Percentiles rank a stretch among this genome's conserved stretches.
Evolutionary conservation across 768 basidiomycete species (phyloP).

Genomic region (Polyporus arcularius): DNA sequence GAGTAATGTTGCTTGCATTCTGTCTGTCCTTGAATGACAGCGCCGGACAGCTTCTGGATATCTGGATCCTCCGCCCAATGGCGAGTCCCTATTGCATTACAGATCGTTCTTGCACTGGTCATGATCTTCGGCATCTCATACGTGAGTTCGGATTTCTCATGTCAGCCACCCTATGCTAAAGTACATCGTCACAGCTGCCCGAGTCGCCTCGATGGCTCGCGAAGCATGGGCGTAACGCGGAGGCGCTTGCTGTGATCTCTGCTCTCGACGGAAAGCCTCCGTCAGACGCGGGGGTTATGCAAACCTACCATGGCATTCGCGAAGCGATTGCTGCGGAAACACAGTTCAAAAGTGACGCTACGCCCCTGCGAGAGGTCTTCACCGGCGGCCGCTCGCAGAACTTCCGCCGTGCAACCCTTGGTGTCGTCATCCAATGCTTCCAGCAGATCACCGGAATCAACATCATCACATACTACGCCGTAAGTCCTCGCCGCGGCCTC

Average conservation of each 20-base stretch:
- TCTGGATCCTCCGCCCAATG: constrained; percentile 55
- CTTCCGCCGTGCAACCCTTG: constrained; percentile 57
- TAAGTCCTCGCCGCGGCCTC: constrained; percentile 35
- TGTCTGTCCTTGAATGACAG: not conserved
- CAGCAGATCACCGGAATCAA: constrained; percentile 73
- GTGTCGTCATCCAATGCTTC: constrained; percentile 62
- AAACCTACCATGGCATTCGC: constrained; percentile 53
- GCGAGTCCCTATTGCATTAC: constrained; percentile 63
- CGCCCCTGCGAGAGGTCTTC: constrained; percentile 55
- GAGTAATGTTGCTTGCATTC: constrained; percentile 19
- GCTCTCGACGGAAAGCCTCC: constrained; percentile 56
- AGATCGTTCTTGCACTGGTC: constrained; percentile 55
- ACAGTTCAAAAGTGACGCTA: constrained; percentile 26
- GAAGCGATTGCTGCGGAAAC: constrained; percentile 52
- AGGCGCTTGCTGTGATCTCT: constrained; percentile 62
- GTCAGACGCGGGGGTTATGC: constrained; percentile 47
- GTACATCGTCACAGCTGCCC: constrained; percentile 42
- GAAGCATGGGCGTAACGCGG: constrained; percentile 53
- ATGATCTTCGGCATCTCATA: constrained; percentile 52
- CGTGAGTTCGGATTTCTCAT: constrained; percentile 36
- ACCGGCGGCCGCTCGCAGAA: constrained; percentile 59
- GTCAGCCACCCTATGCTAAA: not conserved
- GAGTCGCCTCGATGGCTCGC: constrained; percentile 65
- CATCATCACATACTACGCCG: constrained; percentile 53
- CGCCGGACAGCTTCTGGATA: constrained; percentile 47